phyloP scores from a whole-genome alignment of 2,329 filamentous ascomycete species.

The Cryphonectria parasitica region DNA sequence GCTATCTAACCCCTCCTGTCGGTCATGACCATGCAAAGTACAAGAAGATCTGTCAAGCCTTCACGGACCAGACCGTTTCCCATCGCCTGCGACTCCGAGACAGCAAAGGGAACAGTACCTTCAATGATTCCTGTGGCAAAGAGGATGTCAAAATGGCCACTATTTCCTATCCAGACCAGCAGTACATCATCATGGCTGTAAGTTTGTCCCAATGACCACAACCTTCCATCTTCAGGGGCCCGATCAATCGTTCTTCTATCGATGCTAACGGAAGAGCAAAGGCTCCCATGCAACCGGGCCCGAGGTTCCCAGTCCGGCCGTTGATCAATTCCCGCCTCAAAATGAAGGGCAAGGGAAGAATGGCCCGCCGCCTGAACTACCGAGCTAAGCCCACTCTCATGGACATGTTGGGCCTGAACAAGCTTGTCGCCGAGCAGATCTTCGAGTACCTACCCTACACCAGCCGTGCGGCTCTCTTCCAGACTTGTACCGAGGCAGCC shows the following conservation, averaged over 20 bases:
- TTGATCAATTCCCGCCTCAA: not conserved
- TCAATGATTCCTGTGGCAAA: not conserved
- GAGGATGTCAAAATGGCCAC: not conserved
- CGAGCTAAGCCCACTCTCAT: not conserved
- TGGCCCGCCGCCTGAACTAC: not conserved
- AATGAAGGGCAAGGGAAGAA: not conserved
- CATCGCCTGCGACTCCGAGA: not conserved
- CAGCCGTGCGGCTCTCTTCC: slow-evolving; percentile 1
- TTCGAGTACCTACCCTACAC: slow-evolving; percentile 12
- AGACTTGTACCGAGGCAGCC: slow-evolving; percentile 5
- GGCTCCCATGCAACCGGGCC: not conserved
- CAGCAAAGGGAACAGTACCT: no score
- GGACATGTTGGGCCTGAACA: not conserved
- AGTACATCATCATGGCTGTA: slow-evolving; percentile 14
- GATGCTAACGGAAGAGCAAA: not conserved
- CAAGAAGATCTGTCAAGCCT: slow-evolving; percentile 5
- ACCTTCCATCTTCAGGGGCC: not conserved
- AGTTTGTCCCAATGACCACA: not conserved
- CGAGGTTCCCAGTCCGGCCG: not conserved
- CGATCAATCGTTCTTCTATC: no score
- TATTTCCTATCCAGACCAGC: slow-evolving; percentile 15
- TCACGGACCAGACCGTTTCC: not conserved
- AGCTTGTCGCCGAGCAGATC: slow-evolving; percentile 4
- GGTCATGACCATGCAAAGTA: not conserved
- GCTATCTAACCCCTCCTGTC: not conserved